Conservation (phyloP, 1,139 yeast species). For the Geotrichum fermentans region DNA sequence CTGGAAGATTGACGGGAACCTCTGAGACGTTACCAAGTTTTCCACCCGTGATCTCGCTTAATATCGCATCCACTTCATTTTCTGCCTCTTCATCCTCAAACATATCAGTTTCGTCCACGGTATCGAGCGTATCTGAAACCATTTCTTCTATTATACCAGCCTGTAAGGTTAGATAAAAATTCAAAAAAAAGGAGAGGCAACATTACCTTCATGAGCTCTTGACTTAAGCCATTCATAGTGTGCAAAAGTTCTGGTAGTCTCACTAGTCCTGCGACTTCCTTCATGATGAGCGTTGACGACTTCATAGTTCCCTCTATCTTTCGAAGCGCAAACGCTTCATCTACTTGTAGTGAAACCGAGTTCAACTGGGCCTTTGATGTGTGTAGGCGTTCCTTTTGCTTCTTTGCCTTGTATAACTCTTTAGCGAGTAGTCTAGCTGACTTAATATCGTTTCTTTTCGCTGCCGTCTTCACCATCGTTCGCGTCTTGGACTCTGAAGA, state of each 20-base stretch:
- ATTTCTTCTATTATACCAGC: slow-evolving; percentile 91
- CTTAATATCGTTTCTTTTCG: slow-evolving; percentile 71
- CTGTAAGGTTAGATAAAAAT: slow-evolving; percentile 19
- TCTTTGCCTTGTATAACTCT: slow-evolving; percentile 70
- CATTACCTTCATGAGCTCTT: slow-evolving; percentile 64
- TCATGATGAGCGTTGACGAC: slow-evolving; percentile 76
- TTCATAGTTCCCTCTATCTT: slow-evolving; percentile 80
- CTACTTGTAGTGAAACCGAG: slow-evolving; percentile 80
- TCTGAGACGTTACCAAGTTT: slow-evolving; percentile 44
- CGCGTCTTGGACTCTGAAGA: slow-evolving; percentile 61
- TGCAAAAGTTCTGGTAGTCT: slow-evolving; percentile 73
- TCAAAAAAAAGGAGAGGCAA: neutral
- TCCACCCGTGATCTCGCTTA: slow-evolving; percentile 48
- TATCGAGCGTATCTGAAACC: slow-evolving; percentile 86
- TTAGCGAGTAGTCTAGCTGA: slow-evolving; percentile 75
- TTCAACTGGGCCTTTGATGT: slow-evolving; percentile 81
- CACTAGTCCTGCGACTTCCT: slow-evolving; percentile 76
- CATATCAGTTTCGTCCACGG: slow-evolving; percentile 59
- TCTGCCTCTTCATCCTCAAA: slow-evolving; percentile 66
- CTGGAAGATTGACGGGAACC: slow-evolving; percentile 23
- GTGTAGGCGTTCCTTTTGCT: slow-evolving; percentile 69
- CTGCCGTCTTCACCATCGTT: slow-evolving; percentile 64
- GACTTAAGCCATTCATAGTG: slow-evolving; percentile 82
- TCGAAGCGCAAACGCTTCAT: slow-evolving; percentile 85
- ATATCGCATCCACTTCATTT: slow-evolving; percentile 59